Conservation (phyloP, 345 rosid species). For the Laguncularia racemosa region DNA sequence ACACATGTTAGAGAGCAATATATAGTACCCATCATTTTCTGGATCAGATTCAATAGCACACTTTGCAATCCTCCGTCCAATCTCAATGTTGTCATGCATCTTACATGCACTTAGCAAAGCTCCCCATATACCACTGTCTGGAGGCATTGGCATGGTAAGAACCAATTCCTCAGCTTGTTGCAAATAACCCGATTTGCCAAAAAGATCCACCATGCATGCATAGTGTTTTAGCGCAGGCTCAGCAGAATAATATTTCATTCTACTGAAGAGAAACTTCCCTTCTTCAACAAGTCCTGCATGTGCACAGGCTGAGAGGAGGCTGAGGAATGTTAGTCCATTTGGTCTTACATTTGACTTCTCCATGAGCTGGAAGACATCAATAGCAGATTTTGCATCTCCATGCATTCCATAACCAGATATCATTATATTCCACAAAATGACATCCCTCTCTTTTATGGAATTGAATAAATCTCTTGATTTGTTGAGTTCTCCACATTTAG, state of each 20-base stretch:
- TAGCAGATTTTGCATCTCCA: slow-evolving; percentile 46
- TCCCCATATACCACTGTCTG: slow-evolving; percentile 70
- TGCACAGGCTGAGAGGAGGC: slow-evolving; percentile 58
- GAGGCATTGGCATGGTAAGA: slow-evolving; percentile 48
- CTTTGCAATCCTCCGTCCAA: slow-evolving; percentile 48
- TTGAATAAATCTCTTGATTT: slow-evolving; percentile 43
- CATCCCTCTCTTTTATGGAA: slow-evolving; percentile 39
- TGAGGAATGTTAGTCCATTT: slow-evolving; percentile 50
- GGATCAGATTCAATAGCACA: slow-evolving; percentile 48
- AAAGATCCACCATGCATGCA: slow-evolving; percentile 61
- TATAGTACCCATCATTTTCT: slow-evolving; percentile 51
- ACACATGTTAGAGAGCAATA: slow-evolving; percentile 57
- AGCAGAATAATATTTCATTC: slow-evolving; percentile 36
- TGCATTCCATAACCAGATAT: slow-evolving; percentile 60
- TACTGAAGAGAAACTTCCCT: slow-evolving; percentile 36
- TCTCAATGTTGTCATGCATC: slow-evolving; percentile 41
- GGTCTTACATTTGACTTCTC: slow-evolving; percentile 44
- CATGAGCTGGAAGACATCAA: slow-evolving; percentile 47
- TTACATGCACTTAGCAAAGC: slow-evolving; percentile 48
- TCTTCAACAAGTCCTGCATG: slow-evolving; percentile 58
- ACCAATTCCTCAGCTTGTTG: slow-evolving; percentile 55
- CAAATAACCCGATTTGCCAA: slow-evolving; percentile 57
- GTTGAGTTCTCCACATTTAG: slow-evolving; percentile 58
- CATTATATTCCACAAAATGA: slow-evolving; percentile 62
- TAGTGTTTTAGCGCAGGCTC: slow-evolving; percentile 61